phyloP scores from a whole-genome alignment of 805 yeast genomes.

The Lachancea waltii region DNA sequence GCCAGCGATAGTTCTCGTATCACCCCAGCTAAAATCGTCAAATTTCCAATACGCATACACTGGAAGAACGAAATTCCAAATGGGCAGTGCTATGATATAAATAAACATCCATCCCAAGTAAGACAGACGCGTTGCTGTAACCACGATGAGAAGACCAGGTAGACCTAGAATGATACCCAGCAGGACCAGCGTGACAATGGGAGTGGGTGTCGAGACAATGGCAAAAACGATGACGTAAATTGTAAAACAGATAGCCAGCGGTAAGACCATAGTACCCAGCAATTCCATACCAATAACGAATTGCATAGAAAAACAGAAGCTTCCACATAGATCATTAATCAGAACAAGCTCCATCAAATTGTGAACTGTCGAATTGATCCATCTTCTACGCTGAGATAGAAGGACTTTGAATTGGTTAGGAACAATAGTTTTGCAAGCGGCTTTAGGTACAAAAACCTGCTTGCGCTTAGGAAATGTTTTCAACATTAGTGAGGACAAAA shows the following conservation, averaged over 20 bases:
- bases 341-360: slow-evolving; percentile 81
- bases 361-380: slow-evolving; percentile 95
- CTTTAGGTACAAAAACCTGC: slow-evolving; percentile 81
- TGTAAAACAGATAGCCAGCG: slow-evolving; percentile 81
- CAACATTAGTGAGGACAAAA: slow-evolving; percentile 76
- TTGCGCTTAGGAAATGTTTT: slow-evolving; percentile 84
- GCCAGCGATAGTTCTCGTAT: slow-evolving; percentile 72
- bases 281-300: slow-evolving; percentile 79
- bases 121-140: slow-evolving; percentile 68
- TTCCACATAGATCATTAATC: slow-evolving; percentile 86
- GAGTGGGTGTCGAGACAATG: slow-evolving; percentile 67
- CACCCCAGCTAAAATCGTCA: slow-evolving; percentile 97
- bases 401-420: slow-evolving; percentile 75
- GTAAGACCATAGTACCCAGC: slow-evolving; percentile 81
- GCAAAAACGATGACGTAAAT: slow-evolving; percentile 70
- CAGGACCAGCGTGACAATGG: slow-evolving; percentile 65
- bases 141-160: slow-evolving; percentile 74
- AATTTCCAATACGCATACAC: slow-evolving; percentile 88
- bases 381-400: slow-evolving; percentile 88
- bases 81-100: slow-evolving; percentile 76
- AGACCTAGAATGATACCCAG: slow-evolving; percentile 76
- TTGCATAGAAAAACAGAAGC: slow-evolving; percentile 93
- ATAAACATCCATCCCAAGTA: slow-evolving; percentile 75
- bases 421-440: slow-evolving; percentile 88
- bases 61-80: slow-evolving; percentile 89